Evolutionary conservation across 2,329 filamentous ascomycete species (phyloP).

Genomic region (Aspergillus tanneri): DNA sequence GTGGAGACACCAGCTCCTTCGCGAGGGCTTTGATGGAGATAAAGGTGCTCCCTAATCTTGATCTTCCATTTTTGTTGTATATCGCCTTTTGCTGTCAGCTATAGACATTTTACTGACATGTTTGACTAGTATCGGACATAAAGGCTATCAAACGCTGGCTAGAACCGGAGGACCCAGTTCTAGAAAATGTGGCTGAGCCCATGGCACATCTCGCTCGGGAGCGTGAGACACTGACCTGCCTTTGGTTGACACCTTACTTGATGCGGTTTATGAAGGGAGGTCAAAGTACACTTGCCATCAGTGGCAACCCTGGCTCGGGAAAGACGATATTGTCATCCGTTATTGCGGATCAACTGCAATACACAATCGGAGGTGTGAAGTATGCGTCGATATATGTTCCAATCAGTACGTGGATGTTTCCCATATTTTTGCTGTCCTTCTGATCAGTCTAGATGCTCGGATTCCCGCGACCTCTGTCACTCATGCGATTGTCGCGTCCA

Average conservation of each 20-base stretch:
- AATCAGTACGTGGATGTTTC: constrained; percentile 28
- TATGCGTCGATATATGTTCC: constrained; percentile 40
- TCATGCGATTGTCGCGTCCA: constrained; percentile 35
- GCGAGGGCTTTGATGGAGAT: constrained; percentile 32
- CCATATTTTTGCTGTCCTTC: neutral
- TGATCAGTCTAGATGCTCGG: constrained; percentile 26
- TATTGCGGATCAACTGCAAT: constrained; percentile 41
- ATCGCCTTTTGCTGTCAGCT: too few species aligned
- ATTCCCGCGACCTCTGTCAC: constrained; percentile 33
- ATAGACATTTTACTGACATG: neutral
- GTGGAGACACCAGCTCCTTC: constrained; percentile 41
- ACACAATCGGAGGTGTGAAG: constrained; percentile 35
- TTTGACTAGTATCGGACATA: constrained; percentile 27
- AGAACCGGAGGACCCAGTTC: constrained; percentile 47
- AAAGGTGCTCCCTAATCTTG: constrained; percentile 23
- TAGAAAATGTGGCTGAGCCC: constrained; percentile 46
- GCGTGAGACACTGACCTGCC: constrained; percentile 54
- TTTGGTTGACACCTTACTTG: constrained; percentile 54
- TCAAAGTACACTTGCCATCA: constrained; percentile 47
- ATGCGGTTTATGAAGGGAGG: constrained; percentile 50
- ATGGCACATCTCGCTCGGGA: constrained; percentile 42
- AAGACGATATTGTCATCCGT: constrained; percentile 42
- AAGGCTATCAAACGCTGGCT: constrained; percentile 41
- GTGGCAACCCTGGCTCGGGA: constrained; percentile 40
- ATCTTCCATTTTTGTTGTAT: neutral